phyloP scores from a whole-genome alignment of 2,329 filamentous ascomycete genomes.

The Parastagonospora nodorum region DNA sequence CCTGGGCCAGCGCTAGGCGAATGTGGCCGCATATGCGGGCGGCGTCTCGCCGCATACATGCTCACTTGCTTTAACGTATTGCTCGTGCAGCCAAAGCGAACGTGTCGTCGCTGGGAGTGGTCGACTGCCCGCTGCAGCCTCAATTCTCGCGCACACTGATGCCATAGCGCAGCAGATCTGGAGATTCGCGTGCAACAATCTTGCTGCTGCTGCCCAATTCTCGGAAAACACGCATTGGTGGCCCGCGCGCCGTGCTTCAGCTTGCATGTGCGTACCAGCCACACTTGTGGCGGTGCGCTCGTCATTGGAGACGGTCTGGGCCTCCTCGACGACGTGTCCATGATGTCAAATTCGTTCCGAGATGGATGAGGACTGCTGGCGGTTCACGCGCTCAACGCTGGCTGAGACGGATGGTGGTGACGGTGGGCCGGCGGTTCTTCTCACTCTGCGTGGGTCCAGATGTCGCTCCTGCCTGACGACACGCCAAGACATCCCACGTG shows the following conservation, averaged over 20 bases:
- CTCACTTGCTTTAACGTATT: constrained; percentile 4
- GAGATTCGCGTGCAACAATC: constrained; percentile 20
- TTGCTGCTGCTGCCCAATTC: constrained; percentile 30
- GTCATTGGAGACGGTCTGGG: too few relatives aligned
- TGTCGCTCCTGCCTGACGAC: too few relatives aligned
- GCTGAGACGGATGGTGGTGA: too few relatives aligned
- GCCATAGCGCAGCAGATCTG: constrained; percentile 26
- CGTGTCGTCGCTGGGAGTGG: constrained; percentile 40
- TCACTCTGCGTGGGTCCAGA: too few relatives aligned
- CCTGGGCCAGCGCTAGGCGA: constrained; percentile 16
- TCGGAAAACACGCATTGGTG: neutral
- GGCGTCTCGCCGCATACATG: constrained; percentile 35
- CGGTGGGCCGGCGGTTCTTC: too few relatives aligned
- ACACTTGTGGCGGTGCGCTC: too few relatives aligned
- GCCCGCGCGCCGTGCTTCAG: constrained; percentile 2
- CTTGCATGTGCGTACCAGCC: neutral
- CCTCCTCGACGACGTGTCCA: too few relatives aligned
- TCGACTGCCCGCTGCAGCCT: constrained; percentile 20
- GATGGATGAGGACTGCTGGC: too few relatives aligned
- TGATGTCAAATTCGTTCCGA: too few relatives aligned
- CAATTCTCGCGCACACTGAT: constrained; percentile 29
- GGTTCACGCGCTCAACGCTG: too few relatives aligned
- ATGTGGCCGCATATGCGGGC: constrained; percentile 38
- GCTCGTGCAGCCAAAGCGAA: constrained; percentile 32
- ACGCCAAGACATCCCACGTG: too few relatives aligned